phyloP scores from a whole-genome alignment of 2,329 filamentous ascomycete species.

The Hypoxylon sp. region DNA sequence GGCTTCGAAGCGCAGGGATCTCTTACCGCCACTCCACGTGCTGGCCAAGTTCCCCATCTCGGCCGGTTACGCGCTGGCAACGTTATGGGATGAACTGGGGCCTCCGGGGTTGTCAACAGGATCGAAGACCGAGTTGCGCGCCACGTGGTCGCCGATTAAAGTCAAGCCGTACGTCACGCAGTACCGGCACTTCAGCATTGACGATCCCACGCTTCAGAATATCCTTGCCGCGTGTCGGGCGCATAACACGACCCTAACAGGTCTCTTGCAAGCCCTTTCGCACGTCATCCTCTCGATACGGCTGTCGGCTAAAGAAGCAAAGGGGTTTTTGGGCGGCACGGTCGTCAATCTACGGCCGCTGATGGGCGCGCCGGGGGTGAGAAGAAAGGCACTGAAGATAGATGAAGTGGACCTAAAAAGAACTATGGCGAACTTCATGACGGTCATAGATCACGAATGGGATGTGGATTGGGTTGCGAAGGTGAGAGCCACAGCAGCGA shows the following conservation, averaged over 20 bases:
- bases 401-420: slow-evolving; percentile 28
- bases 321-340: slow-evolving; percentile 36
- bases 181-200: slow-evolving; percentile 34
- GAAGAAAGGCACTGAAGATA: slow-evolving; percentile 1
- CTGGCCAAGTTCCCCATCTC: slow-evolving; percentile 36
- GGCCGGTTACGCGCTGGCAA: slow-evolving; percentile 19
- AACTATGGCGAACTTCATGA: slow-evolving; percentile 46
- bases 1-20: slow-evolving; percentile 12
- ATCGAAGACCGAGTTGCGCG: slow-evolving; percentile 9
- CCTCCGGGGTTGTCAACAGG: slow-evolving; percentile 1
- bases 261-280: slow-evolving; percentile 39
- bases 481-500: slow-evolving; percentile 18
- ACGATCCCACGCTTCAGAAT: slow-evolving; percentile 10
- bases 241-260: slow-evolving; percentile 45
- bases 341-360: slow-evolving; percentile 44
- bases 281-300: slow-evolving; percentile 33
- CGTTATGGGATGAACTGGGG: slow-evolving; percentile 31
- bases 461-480: slow-evolving; percentile 32
- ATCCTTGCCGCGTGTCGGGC: slow-evolving; percentile 38
- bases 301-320: slow-evolving; percentile 21
- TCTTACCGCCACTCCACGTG: slow-evolving; percentile 29
- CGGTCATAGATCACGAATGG: slow-evolving; percentile 41
- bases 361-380: slow-evolving; percentile 17
- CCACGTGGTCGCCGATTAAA: slow-evolving; percentile 35
- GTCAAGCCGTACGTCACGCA: slow-evolving; percentile 21